These are phyloP conservation scores for Rhododendron ovatum DNA, from an alignment of 148 eudicot genomes.

Conservation along the genomic window DNA sequence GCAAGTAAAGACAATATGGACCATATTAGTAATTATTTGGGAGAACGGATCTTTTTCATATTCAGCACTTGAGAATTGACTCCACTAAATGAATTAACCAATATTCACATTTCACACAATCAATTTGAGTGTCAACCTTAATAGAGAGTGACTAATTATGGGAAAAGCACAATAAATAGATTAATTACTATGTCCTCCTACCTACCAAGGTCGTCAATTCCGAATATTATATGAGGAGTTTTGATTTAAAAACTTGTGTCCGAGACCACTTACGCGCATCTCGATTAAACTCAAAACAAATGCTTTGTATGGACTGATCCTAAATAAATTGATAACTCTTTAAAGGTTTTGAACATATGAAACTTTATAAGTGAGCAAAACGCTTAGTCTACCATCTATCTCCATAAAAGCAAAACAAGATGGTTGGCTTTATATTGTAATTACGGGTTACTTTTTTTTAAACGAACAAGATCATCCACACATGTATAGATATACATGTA, in stretches of 20 bases:
- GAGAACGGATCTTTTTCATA: not conserved
- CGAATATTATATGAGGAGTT: not conserved
- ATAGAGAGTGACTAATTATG: not conserved
- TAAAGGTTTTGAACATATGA: too few relatives aligned
- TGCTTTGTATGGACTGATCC: too few relatives aligned
- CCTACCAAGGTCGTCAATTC: not conserved
- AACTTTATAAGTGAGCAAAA: too few relatives aligned
- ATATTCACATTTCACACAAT: not conserved
- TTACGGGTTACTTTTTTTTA: too few relatives aligned
- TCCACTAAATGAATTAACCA: not conserved
- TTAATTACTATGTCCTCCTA: not conserved
- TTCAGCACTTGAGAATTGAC: not conserved
- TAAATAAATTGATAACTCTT: too few relatives aligned
- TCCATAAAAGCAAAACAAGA: not conserved
- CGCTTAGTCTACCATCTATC: not conserved
- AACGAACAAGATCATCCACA: not conserved
- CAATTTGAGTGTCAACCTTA: not conserved
- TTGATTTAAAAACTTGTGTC: not conserved
- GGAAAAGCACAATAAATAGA: not conserved
- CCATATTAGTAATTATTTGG: not conserved
- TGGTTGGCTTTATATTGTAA: not conserved
- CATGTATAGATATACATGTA: too few relatives aligned
- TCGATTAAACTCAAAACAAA: too few relatives aligned
- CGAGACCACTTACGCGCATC: accelerated
- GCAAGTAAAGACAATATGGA: not conserved